Evolutionary conservation across 768 basidiomycete genomes (phyloP).

Genomic region (Lactarius tabidus): DNA sequence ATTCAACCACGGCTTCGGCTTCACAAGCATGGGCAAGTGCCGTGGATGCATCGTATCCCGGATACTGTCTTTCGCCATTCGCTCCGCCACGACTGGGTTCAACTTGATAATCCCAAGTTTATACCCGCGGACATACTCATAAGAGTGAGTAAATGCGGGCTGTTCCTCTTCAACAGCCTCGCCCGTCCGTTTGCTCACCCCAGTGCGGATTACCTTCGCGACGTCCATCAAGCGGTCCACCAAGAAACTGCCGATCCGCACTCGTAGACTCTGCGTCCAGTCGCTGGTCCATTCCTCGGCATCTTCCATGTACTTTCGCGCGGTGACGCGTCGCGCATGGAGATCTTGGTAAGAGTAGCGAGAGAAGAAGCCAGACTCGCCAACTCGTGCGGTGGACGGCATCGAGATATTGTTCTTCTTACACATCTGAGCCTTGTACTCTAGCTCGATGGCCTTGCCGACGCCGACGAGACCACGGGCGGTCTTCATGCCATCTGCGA

Average conservation of each 20-base stretch:
- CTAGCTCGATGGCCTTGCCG: conserved; percentile 82
- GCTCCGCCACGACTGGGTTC: conserved; percentile 74
- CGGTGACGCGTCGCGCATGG: conserved; percentile 60
- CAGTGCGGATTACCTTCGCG: conserved; percentile 67
- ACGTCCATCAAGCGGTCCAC: conserved; percentile 82
- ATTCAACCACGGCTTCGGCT: conserved; percentile 82
- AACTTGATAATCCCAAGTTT: conserved; percentile 90
- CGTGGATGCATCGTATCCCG: conserved; percentile 80
- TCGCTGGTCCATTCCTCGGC: conserved; percentile 70
- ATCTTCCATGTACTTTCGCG: conserved; percentile 59
- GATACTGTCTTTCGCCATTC: conserved; percentile 70
- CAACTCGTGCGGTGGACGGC: conserved; percentile 28
- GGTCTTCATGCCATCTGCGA: conserved; percentile 86
- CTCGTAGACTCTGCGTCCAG: conserved; percentile 77
- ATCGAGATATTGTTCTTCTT: conserved; percentile 52
- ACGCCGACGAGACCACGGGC: conserved; percentile 74
- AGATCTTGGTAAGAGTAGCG: conserved; percentile 57
- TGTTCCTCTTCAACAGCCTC: conserved; percentile 71
- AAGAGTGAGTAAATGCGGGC: conserved; percentile 86
- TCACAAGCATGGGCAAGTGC: conserved; percentile 92
- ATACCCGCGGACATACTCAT: conserved; percentile 90
- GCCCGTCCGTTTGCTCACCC: conserved; percentile 52
- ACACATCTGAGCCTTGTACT: conserved; percentile 84
- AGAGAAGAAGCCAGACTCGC: conserved; percentile 48
- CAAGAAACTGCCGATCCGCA: conserved; percentile 77